Base-by-base conservation (phyloP, 2,329 filamentous ascomycete genomes). In the Helicocarpus griseus region DNA sequence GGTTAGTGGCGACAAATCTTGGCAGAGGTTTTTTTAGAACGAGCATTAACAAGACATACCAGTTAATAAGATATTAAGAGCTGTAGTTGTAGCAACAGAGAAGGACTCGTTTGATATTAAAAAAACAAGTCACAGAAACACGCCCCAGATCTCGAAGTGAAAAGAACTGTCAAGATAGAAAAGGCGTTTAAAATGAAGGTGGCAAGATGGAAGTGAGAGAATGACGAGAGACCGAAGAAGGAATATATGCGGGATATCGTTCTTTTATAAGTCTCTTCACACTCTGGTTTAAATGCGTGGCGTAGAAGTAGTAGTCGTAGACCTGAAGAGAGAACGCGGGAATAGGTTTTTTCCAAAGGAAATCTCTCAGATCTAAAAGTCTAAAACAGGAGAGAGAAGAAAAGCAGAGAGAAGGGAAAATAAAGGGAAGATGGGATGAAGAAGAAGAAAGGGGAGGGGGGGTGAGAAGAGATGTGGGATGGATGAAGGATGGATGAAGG, bases 231-330 rank as follows among this genome's bases (percentile, higher is more conserved):
- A 36, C 45, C 17, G 45, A 41, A 11, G 19, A 17, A 6, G 14
- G 13, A 43, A 26, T 43, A n/a, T 29, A 22, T 28, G 28, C 26
- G 26, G 26, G 22, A 41, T 41, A 41, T 41, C 26, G 45, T 50
- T 26, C 47, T 39, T 35, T 39, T 51, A 56, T 49, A 52, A 49
- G 51, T 56, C 57, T 53, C 59, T 57, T 53, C 59, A 59, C 57
- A 61, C 53, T 57, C 55, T 47, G 47, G 52, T 45, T 55, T 52
- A 48, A 48, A 46, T 38, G 8, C 19, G 22, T 40, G 22, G 39
- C 17, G 39, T n/a, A 28, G 36, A 47, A 28, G 46, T 36, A 39
- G 28, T 45, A 35, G 45, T 31, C 46, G 40, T 44, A 45, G 47
- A 44, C 40, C 39, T 21, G 35, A 52, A 31, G 41, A 31, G 24